Base-by-base conservation (phyloP, 2,329 filamentous ascomycete genomes). In the Grosmannia serpens region DNA sequence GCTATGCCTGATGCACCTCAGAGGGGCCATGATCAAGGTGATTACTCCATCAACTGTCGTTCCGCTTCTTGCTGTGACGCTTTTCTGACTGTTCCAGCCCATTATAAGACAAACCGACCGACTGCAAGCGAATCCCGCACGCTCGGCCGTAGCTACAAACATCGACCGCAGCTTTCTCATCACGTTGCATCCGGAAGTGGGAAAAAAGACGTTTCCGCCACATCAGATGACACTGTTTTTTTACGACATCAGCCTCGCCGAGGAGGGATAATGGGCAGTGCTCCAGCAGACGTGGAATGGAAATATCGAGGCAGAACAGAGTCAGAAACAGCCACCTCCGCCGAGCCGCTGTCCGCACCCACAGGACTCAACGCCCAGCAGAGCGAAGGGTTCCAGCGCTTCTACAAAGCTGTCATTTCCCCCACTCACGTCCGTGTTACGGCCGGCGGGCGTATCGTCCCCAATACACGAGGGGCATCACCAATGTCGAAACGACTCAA, bases 371-470 rank as follows among this genome's bases (percentile, higher is more conserved):
- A 68, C 44, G 77, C 80, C 29, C 83, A 86, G 67, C 78, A 80
- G 63, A 77, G 77, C 38, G 82, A 86, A 67, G 84, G 84, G n/a
- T 87, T 87, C 64, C 79, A 84, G 67, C 76, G 79, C 56, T 87
- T 87, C 66, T 86, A 83, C 71, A 83, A 84, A 66, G 82, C 83
- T 13, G 84, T 86, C n/a, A 77, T 82, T 5, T 87, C 84, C 38
- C 84, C 84, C 9, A 84, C 82, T 17, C 82, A 86, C 67, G 78
- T 86, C 62, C 80, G 84, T 20, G 84, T 87, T 55, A 87, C 84
- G 24, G 84, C 84, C 60, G 83, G 84, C 59, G 84, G 84, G 49
- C 77, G 82, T 44, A 86, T 87, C 64, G 84, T 87, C 1, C 83
- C 83, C 54, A 86, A 86, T 65, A 84, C 77, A 38, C 76, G 82